Base-by-base conservation (phyloP, 2,329 filamentous ascomycete genomes). In the Mycosphaerella arachidis region DNA sequence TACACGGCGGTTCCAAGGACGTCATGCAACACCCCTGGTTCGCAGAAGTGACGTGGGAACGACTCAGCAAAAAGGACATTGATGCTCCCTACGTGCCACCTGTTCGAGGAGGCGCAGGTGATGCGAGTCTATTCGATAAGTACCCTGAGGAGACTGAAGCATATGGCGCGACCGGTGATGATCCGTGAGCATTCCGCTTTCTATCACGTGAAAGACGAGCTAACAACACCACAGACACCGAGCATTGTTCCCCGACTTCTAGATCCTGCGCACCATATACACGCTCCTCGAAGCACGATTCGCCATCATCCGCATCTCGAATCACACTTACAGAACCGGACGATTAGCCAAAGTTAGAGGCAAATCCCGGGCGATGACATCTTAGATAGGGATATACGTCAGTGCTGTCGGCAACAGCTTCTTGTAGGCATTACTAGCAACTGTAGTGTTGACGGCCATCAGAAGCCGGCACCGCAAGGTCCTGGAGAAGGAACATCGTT, bases 21-120 rank as follows among this genome's bases (percentile, higher is more conserved):
- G 92, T 99, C 67, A 97, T 97, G 84, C 90, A 87, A 68, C 94
- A 99, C 72, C 84, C 90, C 1, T 99, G 94, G 94, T 99, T 99
- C 72, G 84, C 90, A 7, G 94, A 99, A 77, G 94, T 99, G 55
- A 97, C 94, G 2, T 99, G 94, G 94, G 94, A 99, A 71, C 83
- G 94, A 64, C 79, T 99, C 68, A 87, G 90, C 40, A 89, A 92
- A 75, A 97, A 97, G 78, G 94, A 99, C 71, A 99, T 99, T 63
- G 94, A 99, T 76, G 94, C 94, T 40, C 94, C 94, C 5, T 99
- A 99, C 74, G 94, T 96, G 57, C 94, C 94, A 16, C 94, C 94
- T 0, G 93, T 99, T 63, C 90, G 94, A 74, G 92, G 91, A 46
- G 94, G 94, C 46, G 88, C 91, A 31, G 94, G 94, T 60, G 94